A percentile compares a stretch with the other conserved stretches of the same genome.
These are phyloP conservation scores for Populus alba DNA, from an alignment of 345 rosid genomes.

Conservation along the genomic window DNA sequence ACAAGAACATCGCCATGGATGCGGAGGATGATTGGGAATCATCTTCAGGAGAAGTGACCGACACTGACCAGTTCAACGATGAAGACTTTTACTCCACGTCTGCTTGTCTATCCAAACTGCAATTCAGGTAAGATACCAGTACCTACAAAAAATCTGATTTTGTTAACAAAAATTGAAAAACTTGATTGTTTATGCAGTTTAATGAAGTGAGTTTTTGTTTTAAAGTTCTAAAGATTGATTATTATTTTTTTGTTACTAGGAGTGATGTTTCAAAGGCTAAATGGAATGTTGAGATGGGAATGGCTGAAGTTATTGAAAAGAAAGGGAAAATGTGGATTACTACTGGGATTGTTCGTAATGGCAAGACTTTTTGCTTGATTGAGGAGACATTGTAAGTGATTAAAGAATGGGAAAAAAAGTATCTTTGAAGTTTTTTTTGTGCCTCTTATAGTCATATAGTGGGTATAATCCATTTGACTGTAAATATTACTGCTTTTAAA, in stretches of 20 bases:
- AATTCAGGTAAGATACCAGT: conserved; percentile 25
- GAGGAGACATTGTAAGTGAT: conserved; percentile 79
- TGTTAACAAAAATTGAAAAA: not conserved
- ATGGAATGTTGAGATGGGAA: conserved; percentile 50
- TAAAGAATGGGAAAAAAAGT: not conserved
- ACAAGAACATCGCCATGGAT: conserved; percentile 3
- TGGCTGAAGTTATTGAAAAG: conserved; percentile 70
- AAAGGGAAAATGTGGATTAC: conserved; percentile 85
- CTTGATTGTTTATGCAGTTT: not conserved
- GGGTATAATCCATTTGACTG: too few species aligned
- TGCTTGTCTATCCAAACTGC: conserved; percentile 30
- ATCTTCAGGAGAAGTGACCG: conserved; percentile 20
- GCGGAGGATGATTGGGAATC: conserved; percentile 23
- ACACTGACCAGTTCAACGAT: conserved; percentile 22
- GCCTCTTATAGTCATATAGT: too few species aligned
- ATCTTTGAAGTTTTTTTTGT: not conserved
- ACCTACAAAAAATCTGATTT: too few species aligned
- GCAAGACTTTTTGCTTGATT: conserved; percentile 52
- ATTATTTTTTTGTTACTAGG: conserved; percentile 19
- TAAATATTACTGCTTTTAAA: too few species aligned
- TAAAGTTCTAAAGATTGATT: not conserved
- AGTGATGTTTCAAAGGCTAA: conserved; percentile 60
- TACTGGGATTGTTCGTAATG: conserved; percentile 54
- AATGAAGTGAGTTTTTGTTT: not conserved
- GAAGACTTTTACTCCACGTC: conserved; percentile 21